Evolutionary conservation across 1,284 basidiomycete genomes (phyloP), one percentile per base, ranked within the genome.

Genomic region (Ustilago vetiveriae): DNA sequence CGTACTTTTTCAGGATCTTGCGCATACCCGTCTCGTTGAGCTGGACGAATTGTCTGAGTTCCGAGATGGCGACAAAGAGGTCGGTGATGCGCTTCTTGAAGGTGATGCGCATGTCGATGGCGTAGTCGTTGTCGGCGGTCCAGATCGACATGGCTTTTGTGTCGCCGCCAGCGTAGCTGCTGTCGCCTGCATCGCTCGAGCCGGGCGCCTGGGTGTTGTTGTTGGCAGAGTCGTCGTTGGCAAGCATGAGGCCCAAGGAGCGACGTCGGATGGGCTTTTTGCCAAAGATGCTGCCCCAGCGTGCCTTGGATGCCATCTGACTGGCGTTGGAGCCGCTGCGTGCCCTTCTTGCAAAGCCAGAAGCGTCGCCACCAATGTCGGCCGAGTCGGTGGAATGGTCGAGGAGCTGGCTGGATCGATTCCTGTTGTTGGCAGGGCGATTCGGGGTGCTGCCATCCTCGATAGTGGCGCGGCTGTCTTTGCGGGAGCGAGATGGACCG

Each of bases 1-100:
- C 95, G 80, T 96, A 97, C 90, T 98, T 98, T 83, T 98, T 98
- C 76, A 97, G 82, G 35, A 97, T 95, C 86, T 98, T 98, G 75
- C 92, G 88, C 84, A 98, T 92, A 0, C 94, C 96, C 0, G 92
- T 92, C 79, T 92, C 87, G 83, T 98, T 98, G 52, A 98, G 86
- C 75, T 97, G 92, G 44, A 94, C 89, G 74, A 94, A 99, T n/a
- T 93, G 91, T 82, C 88, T 88, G 54, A 98, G 86, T 32, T 91
- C 90, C n/a, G 90, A 90, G 22, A 69, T 64, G 35, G 62, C 86
- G 36, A 94, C 89, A 82, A 92, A 97, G n/a, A 94, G 85, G 42
- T 87, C 89, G 1, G 92, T 92, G 58, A 98, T 93, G 67, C 90
- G 86, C 62, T 93, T 88, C 84, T 98, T 98, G 86, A 92, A 93